Evolutionary conservation across 2,329 filamentous ascomycete genomes (phyloP).

Genomic region (Pestalotiopsis sp.): DNA sequence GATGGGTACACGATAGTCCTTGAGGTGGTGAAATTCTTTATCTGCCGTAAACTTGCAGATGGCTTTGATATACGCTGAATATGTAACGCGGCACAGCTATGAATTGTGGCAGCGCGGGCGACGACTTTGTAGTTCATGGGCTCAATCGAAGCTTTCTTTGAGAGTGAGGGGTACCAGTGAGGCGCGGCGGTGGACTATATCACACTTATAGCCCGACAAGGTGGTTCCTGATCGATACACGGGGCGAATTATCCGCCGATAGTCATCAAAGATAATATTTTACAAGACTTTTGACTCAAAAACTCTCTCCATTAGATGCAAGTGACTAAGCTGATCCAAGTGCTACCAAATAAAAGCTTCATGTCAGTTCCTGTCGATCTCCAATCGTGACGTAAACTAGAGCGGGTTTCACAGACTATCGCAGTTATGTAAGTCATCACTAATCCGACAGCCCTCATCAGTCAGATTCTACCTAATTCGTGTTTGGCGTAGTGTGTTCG

Average conservation of each 20-base stretch:
- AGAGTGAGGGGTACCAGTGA: constrained; percentile 11
- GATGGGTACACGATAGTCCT: neutral
- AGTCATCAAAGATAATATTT: neutral
- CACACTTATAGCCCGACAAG: neutral
- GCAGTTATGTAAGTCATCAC: constrained; percentile 19
- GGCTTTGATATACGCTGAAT: neutral
- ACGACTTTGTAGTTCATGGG: constrained; percentile 22
- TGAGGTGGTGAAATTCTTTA: neutral
- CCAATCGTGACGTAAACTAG: constrained; percentile 18
- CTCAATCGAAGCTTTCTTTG: neutral
- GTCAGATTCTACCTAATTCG: neutral
- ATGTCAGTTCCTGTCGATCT: constrained; percentile 1
- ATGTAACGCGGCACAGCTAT: neutral
- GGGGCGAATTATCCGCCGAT: neutral
- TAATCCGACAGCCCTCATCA: constrained; percentile 12
- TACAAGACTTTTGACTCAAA: neutral
- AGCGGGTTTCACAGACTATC: neutral
- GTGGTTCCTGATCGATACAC: neutral
- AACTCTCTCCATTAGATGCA: neutral
- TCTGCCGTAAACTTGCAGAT: neutral
- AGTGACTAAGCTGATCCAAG: neutral
- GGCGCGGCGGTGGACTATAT: neutral
- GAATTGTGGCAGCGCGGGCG: constrained; percentile 11
- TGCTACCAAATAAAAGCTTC: neutral
- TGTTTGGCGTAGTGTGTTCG: neutral